These are phyloP conservation scores for Didymella arachidicola DNA, from an alignment of 2,329 filamentous ascomycete species.

Conservation along the genomic window DNA sequence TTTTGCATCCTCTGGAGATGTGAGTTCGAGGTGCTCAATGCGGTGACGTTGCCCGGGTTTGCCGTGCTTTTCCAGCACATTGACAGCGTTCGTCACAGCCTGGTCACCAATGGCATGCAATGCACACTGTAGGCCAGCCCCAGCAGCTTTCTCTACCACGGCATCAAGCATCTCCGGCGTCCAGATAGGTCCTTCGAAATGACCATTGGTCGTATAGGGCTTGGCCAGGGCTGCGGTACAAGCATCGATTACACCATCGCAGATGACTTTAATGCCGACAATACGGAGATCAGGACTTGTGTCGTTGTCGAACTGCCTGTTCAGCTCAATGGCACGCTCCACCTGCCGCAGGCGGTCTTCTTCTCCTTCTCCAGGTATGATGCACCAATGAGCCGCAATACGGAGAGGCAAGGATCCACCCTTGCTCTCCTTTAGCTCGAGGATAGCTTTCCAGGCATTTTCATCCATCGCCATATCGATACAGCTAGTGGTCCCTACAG, in stretches of 20 bases:
- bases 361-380: slow-evolving; percentile 57
- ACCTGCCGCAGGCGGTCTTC: slow-evolving; percentile 60
- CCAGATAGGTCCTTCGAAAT: slow-evolving; percentile 64
- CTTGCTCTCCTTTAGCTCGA: slow-evolving; percentile 47
- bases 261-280: slow-evolving; percentile 70
- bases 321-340: slow-evolving; percentile 60
- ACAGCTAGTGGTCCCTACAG: slow-evolving; percentile 62
- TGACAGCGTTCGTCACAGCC: slow-evolving; percentile 65
- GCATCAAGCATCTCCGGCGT: slow-evolving; percentile 59
- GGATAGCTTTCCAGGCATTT: slow-evolving; percentile 61
- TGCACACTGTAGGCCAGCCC: slow-evolving; percentile 65
- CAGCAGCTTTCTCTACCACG: slow-evolving; percentile 63
- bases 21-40: slow-evolving; percentile 71
- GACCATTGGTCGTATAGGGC: slow-evolving; percentile 62
- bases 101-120: slow-evolving; percentile 72
- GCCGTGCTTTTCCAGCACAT: slow-evolving; percentile 59
- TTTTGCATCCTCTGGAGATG: slow-evolving; percentile 62
- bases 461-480: slow-evolving; percentile 69
- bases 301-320: slow-evolving; percentile 53
- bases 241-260: slow-evolving; percentile 70
- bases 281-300: slow-evolving; percentile 60
- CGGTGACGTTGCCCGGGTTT: slow-evolving; percentile 62
- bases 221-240: slow-evolving; percentile 69
- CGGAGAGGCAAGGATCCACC: slow-evolving; percentile 55
- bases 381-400: slow-evolving; percentile 65